A percentile compares a stretch with the other conserved stretches of the same genome.
Evolutionary conservation across 352 stramenopile species (phyloP).

Genomic region (Globisporangium emineosum): DNA sequence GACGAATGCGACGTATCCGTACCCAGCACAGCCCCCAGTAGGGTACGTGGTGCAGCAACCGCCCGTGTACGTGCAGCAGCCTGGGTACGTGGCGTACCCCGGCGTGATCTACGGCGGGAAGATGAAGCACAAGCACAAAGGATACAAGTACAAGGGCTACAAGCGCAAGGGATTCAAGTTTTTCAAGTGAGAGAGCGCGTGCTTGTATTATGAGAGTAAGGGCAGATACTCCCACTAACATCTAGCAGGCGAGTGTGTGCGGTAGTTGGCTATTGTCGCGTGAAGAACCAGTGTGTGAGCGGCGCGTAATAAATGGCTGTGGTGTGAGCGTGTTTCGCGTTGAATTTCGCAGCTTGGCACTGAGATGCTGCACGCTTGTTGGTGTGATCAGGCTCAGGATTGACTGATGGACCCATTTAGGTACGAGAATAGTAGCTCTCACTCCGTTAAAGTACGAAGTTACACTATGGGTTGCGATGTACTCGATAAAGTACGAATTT

Average conservation of each 20-base stretch:
- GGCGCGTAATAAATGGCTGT: background rate
- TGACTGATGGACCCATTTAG: slow-evolving; percentile 19
- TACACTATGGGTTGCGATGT: background rate
- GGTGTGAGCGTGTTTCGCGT: background rate
- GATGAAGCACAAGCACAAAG: slow-evolving; percentile 55
- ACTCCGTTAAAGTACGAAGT: background rate
- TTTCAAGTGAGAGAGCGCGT: slow-evolving; percentile 37
- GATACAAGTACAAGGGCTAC: slow-evolving; percentile 51
- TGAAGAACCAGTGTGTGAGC: background rate
- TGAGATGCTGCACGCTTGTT: background rate
- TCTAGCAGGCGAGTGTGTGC: background rate
- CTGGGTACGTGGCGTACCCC: slow-evolving; percentile 57
- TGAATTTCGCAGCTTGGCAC: background rate
- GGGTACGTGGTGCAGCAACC: slow-evolving; percentile 31
- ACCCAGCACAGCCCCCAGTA: slow-evolving; percentile 18
- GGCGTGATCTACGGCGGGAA: slow-evolving; percentile 52
- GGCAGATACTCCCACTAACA: background rate
- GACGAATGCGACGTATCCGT: slow-evolving; percentile 28
- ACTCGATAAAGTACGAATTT: slow-evolving; percentile 8
- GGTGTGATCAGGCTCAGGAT: background rate
- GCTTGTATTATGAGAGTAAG: background rate
- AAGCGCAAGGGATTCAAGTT: slow-evolving; percentile 61
- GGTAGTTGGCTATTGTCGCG: background rate
- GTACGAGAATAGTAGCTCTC: background rate
- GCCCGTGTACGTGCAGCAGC: slow-evolving; percentile 30